Percentiles rank a stretch among this genome's conserved stretches.
phyloP scores from a whole-genome alignment of 176 grass and related monocot species.

The Saccharum spontaneum region DNA sequence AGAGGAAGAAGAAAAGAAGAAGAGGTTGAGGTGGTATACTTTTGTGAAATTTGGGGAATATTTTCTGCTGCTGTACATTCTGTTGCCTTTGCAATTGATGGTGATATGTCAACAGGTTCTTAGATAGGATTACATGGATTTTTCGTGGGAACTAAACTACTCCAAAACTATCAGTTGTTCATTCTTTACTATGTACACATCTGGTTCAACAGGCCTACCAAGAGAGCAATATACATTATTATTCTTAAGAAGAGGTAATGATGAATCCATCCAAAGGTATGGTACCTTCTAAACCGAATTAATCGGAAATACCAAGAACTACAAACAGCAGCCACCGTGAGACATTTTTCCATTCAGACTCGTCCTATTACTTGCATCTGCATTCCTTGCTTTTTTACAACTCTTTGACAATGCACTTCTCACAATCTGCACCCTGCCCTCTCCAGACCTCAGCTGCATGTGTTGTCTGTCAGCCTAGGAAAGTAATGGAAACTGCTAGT shows the following conservation, averaged over 20 bases:
- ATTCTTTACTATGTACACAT: slow-evolving; percentile 11
- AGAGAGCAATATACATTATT: slow-evolving; percentile 30
- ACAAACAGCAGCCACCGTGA: slow-evolving; percentile 16
- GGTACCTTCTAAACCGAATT: slow-evolving; percentile 11
- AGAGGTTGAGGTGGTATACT: too few species aligned
- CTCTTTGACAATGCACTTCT: neutral
- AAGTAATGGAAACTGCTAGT: slow-evolving; percentile 33
- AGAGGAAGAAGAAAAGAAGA: too few species aligned
- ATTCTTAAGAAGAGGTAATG: neutral
- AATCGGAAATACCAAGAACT: slow-evolving; percentile 17
- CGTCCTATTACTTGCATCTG: slow-evolving; percentile 9
- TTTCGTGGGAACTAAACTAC: slow-evolving; percentile 9
- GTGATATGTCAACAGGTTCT: neutral
- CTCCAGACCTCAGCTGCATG: slow-evolving; percentile 16
- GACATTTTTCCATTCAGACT: slow-evolving; percentile 10
- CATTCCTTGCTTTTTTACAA: neutral
- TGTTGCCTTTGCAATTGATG: too few species aligned
- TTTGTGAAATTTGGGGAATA: too few species aligned
- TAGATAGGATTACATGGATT: neutral
- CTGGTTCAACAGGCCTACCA: neutral
- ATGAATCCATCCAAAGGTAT: neutral
- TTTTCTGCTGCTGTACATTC: too few species aligned
- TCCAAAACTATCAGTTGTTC: neutral
- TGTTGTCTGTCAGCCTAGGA: slow-evolving; percentile 27
- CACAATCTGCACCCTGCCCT: slow-evolving; percentile 2